Conservation (phyloP, 202 grass and related monocot species). For the Carex arenaria region DNA sequence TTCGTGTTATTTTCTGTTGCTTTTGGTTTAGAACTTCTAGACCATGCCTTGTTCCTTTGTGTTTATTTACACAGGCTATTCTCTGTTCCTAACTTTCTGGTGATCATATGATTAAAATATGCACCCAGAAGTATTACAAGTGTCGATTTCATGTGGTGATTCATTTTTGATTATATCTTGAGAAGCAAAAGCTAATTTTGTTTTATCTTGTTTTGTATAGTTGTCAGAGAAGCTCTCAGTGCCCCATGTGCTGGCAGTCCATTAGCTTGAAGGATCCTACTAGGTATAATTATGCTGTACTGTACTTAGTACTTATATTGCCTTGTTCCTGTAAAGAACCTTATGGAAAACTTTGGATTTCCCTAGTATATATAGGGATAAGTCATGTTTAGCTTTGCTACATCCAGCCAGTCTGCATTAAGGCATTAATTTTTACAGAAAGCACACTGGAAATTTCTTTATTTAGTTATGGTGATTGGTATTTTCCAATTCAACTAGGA, state of each 20-base stretch:
- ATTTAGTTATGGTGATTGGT: neutral
- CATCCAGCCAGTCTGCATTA: neutral
- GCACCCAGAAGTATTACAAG: neutral
- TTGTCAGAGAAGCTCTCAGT: slow-evolving; percentile 88
- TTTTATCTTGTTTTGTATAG: slow-evolving; percentile 24
- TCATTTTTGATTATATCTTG: neutral
- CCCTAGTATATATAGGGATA: neutral
- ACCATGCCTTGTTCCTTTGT: neutral
- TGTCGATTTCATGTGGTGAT: neutral
- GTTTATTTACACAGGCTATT: neutral
- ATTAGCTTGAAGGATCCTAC: slow-evolving; percentile 78
- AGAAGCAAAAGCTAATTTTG: neutral
- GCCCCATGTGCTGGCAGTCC: slow-evolving; percentile 84
- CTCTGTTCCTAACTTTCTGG: neutral
- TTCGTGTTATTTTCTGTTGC: neutral
- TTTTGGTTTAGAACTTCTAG: neutral
- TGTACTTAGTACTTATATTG: neutral
- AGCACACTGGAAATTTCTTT: neutral
- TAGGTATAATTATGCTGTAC: slow-evolving; percentile 39
- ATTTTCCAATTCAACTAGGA: neutral
- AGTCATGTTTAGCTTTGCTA: neutral
- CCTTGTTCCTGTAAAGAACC: neutral
- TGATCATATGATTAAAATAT: slow-evolving; percentile 2
- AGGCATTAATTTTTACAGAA: neutral
- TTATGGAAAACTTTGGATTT: neutral